Evolutionary conservation across 1,284 basidiomycete species (phyloP).

Genomic region (Boletus smithii): DNA sequence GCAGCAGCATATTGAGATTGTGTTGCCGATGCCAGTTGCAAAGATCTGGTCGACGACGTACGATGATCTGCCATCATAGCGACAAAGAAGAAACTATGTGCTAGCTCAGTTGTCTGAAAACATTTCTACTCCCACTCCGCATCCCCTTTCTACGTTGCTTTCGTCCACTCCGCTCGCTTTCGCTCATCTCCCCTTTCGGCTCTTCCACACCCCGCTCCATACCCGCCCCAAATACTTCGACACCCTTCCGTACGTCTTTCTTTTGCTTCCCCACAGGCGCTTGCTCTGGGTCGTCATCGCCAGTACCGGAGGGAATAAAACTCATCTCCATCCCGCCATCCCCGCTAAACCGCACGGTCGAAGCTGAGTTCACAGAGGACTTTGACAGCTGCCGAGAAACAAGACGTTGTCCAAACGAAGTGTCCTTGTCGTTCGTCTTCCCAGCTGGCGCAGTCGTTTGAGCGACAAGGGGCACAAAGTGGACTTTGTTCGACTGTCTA

Average conservation of each 20-base stretch:
- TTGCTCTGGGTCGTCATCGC: conserved; percentile 27
- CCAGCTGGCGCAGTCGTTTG: conserved; percentile 37
- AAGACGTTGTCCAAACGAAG: conserved; percentile 69
- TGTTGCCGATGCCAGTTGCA: no score
- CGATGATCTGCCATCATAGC: conserved; percentile 21
- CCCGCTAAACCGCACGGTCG: conserved; percentile 20
- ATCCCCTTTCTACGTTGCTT: conserved; percentile 68
- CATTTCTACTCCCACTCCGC: conserved; percentile 85
- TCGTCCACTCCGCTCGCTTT: conserved; percentile 64
- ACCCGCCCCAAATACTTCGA: conserved; percentile 80
- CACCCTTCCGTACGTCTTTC: conserved; percentile 53
- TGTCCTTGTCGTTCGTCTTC: conserved; percentile 43
- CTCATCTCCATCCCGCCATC: conserved; percentile 65
- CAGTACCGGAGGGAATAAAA: conserved; percentile 53
- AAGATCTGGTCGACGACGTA: no score
- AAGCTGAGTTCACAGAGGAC: conserved; percentile 8
- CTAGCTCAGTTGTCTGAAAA: conserved; percentile 53
- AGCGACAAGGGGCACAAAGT: conserved; percentile 58
- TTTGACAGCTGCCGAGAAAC: conserved; percentile 27
- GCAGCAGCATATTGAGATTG: conserved; percentile 70
- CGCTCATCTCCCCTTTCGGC: conserved; percentile 43
- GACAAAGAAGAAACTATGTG: conserved; percentile 8
- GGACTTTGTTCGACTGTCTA: conserved; percentile 45
- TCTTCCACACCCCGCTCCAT: conserved; percentile 75
- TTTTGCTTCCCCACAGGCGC: conserved; percentile 25